A percentile compares a stretch with the other conserved stretches of the same genome.
These are phyloP conservation scores for Sisymbrium altissimum DNA, from an alignment of 345 rosid genomes.

Conservation along the genomic window DNA sequence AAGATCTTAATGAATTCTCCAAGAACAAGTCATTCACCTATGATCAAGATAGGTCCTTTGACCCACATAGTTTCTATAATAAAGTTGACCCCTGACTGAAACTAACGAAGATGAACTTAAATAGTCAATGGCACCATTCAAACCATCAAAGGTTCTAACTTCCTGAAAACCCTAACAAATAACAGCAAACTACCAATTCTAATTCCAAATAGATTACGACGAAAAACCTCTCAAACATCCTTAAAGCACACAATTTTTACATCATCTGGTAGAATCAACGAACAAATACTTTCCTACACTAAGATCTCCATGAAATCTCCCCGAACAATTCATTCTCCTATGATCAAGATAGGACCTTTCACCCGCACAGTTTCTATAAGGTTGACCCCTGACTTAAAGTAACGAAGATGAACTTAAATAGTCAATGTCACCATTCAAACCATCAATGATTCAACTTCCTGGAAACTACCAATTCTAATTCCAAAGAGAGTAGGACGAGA, in stretches of 20 bases:
- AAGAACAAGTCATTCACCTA: background rate
- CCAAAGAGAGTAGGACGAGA: background rate
- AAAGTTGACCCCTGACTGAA: background rate
- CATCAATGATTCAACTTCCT: background rate
- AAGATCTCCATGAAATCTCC: background rate
- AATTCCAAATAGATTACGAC: background rate
- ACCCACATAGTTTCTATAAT: too few relatives aligned
- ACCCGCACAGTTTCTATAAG: too few relatives aligned
- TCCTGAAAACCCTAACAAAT: constrained; percentile 2
- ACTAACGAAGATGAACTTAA: background rate
- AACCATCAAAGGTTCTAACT: background rate
- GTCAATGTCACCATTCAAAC: background rate
- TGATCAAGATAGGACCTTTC: background rate
- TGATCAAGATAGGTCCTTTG: background rate
- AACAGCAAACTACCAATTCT: background rate
- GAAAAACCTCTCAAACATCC: background rate
- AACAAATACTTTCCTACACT: background rate
- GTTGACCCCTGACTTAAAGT: background rate
- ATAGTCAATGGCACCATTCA: background rate
- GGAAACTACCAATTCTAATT: constrained; percentile 10
- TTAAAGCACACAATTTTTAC: background rate
- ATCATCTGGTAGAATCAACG: background rate
- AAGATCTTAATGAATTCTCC: background rate
- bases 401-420: background rate
- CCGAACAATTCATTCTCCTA: background rate